Conservation (phyloP, 2,329 filamentous ascomycete species). For the Colletotrichum limetticola region DNA sequence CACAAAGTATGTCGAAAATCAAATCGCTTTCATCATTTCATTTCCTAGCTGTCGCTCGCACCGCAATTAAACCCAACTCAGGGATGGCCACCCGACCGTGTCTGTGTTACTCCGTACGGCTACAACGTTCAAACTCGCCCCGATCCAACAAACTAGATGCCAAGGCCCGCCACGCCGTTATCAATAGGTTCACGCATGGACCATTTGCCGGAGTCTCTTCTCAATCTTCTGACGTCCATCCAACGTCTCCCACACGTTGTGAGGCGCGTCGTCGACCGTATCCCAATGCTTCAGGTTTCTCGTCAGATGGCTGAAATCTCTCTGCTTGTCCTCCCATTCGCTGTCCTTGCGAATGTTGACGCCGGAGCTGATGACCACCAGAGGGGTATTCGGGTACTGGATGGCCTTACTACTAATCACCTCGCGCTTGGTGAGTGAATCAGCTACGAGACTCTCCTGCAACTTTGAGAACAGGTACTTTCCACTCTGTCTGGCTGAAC, state of each 20-base stretch:
- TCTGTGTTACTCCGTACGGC: neutral
- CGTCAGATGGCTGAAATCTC: constrained; percentile 84
- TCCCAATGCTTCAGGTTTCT: constrained; percentile 86
- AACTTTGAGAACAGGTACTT: constrained; percentile 91
- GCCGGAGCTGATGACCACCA: constrained; percentile 87
- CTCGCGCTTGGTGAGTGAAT: constrained; percentile 86
- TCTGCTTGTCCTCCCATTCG: constrained; percentile 86
- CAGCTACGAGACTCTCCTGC: constrained; percentile 91
- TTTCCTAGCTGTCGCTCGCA: neutral
- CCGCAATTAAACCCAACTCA: neutral
- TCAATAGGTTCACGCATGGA: constrained; percentile 47
- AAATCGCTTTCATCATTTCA: constrained; percentile 13
- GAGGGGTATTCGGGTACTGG: constrained; percentile 77
- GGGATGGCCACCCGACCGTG: neutral
- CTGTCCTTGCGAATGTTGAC: constrained; percentile 72
- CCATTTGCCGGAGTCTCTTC: constrained; percentile 78
- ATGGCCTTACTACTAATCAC: constrained; percentile 82
- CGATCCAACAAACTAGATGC: neutral
- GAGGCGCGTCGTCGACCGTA: constrained; percentile 84
- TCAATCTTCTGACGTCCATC: constrained; percentile 82
- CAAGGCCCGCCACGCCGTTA: neutral
- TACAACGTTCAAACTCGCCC: neutral
- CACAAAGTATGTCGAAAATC: neutral
- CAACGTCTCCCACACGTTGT: constrained; percentile 83
- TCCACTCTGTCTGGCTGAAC: constrained; percentile 79